Conservation (phyloP, 1,284 basidiomycete species). For the Neolentinus lepideus region DNA sequence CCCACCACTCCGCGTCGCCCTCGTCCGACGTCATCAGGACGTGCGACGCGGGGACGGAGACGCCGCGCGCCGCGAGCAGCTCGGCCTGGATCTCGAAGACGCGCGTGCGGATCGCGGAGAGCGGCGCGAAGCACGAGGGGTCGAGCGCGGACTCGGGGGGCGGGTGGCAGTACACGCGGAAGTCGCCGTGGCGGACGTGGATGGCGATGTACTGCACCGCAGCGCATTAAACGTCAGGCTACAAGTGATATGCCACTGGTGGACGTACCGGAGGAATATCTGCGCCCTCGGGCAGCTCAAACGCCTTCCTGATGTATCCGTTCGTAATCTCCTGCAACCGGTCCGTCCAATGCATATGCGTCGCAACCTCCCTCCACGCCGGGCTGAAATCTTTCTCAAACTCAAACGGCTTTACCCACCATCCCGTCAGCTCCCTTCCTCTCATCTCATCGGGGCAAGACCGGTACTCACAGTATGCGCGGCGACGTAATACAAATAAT, state of each 20-base stretch:
- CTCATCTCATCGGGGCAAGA: constrained; percentile 1
- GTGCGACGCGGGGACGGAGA: constrained; percentile 25
- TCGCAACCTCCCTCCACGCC: constrained; percentile 40
- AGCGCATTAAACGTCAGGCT: constrained; percentile 9
- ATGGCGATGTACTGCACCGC: constrained; percentile 47
- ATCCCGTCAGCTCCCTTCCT: background rate
- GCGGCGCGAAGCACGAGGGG: constrained; percentile 46
- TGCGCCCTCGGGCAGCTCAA: constrained; percentile 26
- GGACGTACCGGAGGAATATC: constrained; percentile 34
- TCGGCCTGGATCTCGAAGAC: constrained; percentile 46
- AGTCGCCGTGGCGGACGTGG: constrained; percentile 60
- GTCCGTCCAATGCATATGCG: constrained; percentile 37
- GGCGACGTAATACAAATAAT: constrained; percentile 45
- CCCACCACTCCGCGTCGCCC: constrained; percentile 32
- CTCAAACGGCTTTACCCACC: constrained; percentile 27
- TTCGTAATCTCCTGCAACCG: constrained; percentile 30
- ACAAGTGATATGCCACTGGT: background rate
- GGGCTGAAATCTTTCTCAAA: constrained; percentile 39
- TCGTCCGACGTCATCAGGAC: constrained; percentile 27
- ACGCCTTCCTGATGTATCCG: constrained; percentile 32
- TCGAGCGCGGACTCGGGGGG: constrained; percentile 17
- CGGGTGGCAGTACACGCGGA: constrained; percentile 41
- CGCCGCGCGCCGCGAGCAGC: constrained; percentile 18
- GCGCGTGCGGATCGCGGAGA: constrained; percentile 48
- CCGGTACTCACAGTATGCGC: constrained; percentile 21